phyloP scores from a whole-genome alignment of 768 basidiomycete species.

The Trametes elegans region DNA sequence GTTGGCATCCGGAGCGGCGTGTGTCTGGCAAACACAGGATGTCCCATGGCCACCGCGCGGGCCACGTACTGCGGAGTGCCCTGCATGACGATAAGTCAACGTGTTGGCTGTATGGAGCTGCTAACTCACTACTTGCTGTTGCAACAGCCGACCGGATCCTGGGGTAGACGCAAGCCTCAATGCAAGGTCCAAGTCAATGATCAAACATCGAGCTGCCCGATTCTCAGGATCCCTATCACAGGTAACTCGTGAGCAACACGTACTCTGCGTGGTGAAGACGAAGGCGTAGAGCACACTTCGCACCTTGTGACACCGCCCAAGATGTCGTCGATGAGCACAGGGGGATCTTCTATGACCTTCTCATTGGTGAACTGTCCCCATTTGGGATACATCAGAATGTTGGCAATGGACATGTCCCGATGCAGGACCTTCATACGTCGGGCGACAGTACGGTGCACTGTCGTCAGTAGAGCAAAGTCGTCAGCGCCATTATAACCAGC shows the following conservation, averaged over 20 bases:
- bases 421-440: not conserved
- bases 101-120: no score
- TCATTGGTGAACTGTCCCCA: not conserved
- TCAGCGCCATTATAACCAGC: no score
- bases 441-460: constrained; percentile 10
- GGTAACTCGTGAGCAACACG: no score
- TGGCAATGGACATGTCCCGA: constrained; percentile 15
- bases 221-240: not conserved
- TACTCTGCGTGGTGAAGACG: no score
- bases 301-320: no score
- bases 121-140: no score
- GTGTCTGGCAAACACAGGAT: not conserved
- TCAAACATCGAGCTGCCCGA: not conserved
- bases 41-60: not conserved
- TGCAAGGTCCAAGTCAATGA: constrained; percentile 14
- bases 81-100: not conserved
- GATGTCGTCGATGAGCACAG: constrained; percentile 9
- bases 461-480: no score
- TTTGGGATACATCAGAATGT: constrained; percentile 18
- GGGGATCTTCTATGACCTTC: not conserved
- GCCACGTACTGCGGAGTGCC: constrained; percentile 5
- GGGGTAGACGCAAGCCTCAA: no score
- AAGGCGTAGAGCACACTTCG: no score
- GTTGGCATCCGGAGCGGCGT: constrained; percentile 1
- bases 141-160: no score